Evolutionary conservation across 164 flowering plant genomes (phyloP).

Genomic region (Euptelea pleiosperma): DNA sequence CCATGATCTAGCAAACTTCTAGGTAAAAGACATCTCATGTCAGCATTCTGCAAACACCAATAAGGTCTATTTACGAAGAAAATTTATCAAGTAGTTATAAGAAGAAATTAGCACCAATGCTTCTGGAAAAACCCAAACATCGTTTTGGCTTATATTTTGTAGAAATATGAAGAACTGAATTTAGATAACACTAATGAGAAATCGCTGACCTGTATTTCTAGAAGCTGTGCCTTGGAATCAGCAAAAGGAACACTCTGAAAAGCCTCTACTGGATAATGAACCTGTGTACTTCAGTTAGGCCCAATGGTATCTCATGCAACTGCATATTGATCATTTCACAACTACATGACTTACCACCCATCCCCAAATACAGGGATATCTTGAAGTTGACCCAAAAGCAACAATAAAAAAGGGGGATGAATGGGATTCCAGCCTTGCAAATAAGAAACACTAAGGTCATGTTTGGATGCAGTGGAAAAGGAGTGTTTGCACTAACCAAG

Average conservation of each 20-base stretch:
- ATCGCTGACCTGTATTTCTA: conserved; percentile 75
- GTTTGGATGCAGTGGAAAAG: too few relatives aligned
- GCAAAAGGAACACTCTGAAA: conserved; percentile 52
- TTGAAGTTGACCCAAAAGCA: background rate
- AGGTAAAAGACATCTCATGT: conserved; percentile 84
- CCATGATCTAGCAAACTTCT: conserved; percentile 65
- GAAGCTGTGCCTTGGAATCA: conserved; percentile 70
- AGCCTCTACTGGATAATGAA: conserved; percentile 89
- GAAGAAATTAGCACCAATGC: background rate
- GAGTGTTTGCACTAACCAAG: background rate
- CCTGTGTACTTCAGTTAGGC: conserved; percentile 35
- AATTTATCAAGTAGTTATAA: background rate
- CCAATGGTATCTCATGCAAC: conserved; percentile 3
- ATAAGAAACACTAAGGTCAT: background rate
- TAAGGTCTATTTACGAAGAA: conserved; percentile 6
- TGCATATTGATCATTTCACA: background rate
- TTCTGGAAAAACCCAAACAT: background rate
- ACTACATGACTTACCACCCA: background rate
- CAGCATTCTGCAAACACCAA: conserved; percentile 63
- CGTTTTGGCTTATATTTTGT: background rate
- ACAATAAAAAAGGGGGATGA: background rate
- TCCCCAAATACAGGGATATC: background rate
- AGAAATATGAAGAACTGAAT: background rate
- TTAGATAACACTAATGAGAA: conserved; percentile 1
- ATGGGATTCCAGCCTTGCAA: background rate